phyloP scores from a whole-genome alignment of 2,329 filamentous ascomycete genomes.

The Penicillium olsonii region DNA sequence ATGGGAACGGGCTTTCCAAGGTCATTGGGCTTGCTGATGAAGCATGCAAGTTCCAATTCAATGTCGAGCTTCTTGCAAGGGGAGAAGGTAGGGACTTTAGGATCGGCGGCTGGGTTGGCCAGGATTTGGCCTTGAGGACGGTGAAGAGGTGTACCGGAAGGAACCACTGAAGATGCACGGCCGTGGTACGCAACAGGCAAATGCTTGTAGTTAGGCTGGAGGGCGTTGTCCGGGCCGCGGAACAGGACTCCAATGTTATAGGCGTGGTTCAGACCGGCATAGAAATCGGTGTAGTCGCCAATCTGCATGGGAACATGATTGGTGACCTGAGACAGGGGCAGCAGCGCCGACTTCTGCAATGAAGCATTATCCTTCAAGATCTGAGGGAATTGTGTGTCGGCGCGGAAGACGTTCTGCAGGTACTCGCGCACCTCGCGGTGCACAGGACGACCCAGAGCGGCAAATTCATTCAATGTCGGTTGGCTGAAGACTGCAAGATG shows the following conservation, averaged over 20 bases:
- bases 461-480: constrained; percentile 71
- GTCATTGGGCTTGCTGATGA: constrained; percentile 65
- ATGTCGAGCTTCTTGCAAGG: constrained; percentile 71
- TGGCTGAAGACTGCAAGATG: constrained; percentile 64
- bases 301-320: constrained; percentile 76
- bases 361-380: constrained; percentile 63
- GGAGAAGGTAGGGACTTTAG: constrained; percentile 64
- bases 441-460: constrained; percentile 66
- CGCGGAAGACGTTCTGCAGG: constrained; percentile 67
- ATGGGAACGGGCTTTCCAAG: constrained; percentile 67
- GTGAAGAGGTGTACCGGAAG: constrained; percentile 72
- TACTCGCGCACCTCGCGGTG: constrained; percentile 69
- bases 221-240: constrained; percentile 68
- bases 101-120: constrained; percentile 60
- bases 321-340: constrained; percentile 61
- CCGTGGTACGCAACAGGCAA: constrained; percentile 82
- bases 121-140: constrained; percentile 76
- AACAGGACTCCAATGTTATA: constrained; percentile 72
- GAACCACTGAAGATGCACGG: constrained; percentile 71
- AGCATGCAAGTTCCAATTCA: constrained; percentile 77
- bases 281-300: constrained; percentile 85
- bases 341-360: constrained; percentile 59
- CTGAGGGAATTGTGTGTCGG: constrained; percentile 60
- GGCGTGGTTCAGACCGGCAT: constrained; percentile 77
- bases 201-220: constrained; percentile 80